A percentile compares a stretch with the other conserved stretches of the same genome.
Evolutionary conservation across 139 green algal genomes (phyloP).

Genomic region (Chlamydomonas sp.): DNA sequence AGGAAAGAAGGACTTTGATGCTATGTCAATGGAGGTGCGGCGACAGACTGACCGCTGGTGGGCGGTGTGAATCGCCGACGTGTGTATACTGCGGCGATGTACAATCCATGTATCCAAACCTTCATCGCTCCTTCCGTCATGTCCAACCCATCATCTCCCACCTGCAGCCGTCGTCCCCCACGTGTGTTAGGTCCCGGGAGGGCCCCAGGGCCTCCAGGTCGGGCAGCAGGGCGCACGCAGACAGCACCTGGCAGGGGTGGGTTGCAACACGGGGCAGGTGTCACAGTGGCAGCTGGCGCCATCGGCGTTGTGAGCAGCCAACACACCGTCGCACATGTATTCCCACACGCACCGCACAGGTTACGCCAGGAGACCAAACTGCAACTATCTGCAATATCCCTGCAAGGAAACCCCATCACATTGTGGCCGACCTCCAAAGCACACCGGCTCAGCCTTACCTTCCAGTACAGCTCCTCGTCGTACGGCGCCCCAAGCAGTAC

Average conservation of each 20-base stretch:
- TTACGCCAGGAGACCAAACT: neutral
- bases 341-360: too few relatives aligned
- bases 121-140: neutral
- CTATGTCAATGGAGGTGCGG: too few relatives aligned
- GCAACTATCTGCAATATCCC: neutral
- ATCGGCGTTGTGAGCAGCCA: neutral
- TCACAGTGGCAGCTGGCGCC: neutral
- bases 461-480: slow-evolving; percentile 56
- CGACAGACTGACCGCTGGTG: too few relatives aligned
- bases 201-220: slow-evolving; percentile 67
- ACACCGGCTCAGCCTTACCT: slow-evolving; percentile 14
- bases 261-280: neutral
- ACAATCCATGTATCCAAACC: neutral
- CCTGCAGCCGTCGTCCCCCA: slow-evolving; percentile 67
- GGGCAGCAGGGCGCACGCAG: slow-evolving; percentile 64
- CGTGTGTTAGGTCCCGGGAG: slow-evolving; percentile 57
- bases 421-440: too few relatives aligned
- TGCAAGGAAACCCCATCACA: neutral
- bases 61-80: too few relatives aligned
- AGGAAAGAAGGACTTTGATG: neutral
- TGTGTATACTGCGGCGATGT: too few relatives aligned
- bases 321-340: neutral
- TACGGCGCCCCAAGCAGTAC: slow-evolving; percentile 55
- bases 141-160: neutral
- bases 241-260: slow-evolving; percentile 60